Evolutionary conservation across 768 basidiomycete genomes (phyloP).

Genomic region (Chlorophyllum brunneum): DNA sequence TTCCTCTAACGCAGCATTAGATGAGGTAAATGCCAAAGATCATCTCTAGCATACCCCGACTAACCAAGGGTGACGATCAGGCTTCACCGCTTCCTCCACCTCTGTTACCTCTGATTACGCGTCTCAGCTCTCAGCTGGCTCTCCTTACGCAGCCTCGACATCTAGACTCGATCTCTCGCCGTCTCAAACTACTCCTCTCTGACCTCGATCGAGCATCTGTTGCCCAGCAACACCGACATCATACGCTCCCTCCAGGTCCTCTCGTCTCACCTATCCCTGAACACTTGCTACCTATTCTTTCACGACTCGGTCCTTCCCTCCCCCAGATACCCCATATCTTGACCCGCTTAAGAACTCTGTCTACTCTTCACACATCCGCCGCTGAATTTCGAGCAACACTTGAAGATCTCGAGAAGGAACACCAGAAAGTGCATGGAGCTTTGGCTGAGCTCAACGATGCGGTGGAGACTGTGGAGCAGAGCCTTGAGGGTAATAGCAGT

Average conservation of each 20-base stretch:
- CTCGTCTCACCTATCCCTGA: slow-evolving; percentile 38
- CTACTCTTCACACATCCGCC: slow-evolving; percentile 77
- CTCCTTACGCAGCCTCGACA: slow-evolving; percentile 94
- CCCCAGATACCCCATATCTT: slow-evolving; percentile 90
- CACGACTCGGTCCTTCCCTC: slow-evolving; percentile 66
- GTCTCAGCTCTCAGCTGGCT: slow-evolving; percentile 81
- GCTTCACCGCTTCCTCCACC: slow-evolving; percentile 72
- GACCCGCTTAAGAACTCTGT: slow-evolving; percentile 81
- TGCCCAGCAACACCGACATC: slow-evolving; percentile 44
- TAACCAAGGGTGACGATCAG: slow-evolving; percentile 29
- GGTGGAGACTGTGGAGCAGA: slow-evolving; percentile 67
- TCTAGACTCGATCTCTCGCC: slow-evolving; percentile 90
- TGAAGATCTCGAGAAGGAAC: slow-evolving; percentile 65
- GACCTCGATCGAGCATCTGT: slow-evolving; percentile 84
- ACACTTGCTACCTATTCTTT: slow-evolving; percentile 63
- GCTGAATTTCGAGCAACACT: slow-evolving; percentile 72
- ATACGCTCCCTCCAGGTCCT: slow-evolving; percentile 36
- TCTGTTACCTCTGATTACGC: slow-evolving; percentile 75
- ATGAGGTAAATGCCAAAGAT: slow-evolving; percentile 62
- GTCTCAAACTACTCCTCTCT: slow-evolving; percentile 86
- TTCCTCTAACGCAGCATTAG: slow-evolving; percentile 70
- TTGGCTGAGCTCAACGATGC: slow-evolving; percentile 68
- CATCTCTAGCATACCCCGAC: neutral
- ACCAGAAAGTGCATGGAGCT: slow-evolving; percentile 56
- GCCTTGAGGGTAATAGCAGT: slow-evolving; percentile 67